These are phyloP conservation scores for Tuber aestivum DNA, from an alignment of 495 filamentous ascomycete genomes.

Conservation along the genomic window DNA sequence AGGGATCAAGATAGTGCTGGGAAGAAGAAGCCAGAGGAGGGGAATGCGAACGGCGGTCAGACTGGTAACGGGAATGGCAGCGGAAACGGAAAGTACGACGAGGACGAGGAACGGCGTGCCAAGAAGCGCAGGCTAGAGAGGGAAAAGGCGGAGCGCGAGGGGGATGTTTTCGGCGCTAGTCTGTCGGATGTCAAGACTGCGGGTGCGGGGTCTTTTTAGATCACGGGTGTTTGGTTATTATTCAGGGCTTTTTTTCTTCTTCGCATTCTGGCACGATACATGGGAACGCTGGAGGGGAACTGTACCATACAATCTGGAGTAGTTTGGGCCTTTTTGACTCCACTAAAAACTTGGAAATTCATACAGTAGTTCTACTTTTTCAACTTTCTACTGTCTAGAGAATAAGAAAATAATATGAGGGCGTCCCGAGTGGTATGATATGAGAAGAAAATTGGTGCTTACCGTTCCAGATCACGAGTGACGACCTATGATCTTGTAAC, in stretches of 20 bases:
- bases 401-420: not conserved
- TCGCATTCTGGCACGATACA: not conserved
- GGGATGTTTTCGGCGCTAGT: slow-evolving; percentile 36
- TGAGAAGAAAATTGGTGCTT: not conserved
- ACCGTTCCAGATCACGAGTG: not conserved
- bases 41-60: not conserved
- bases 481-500: not conserved
- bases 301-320: not conserved
- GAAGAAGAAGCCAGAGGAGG: slow-evolving; percentile 42
- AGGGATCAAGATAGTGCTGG: slow-evolving; percentile 44
- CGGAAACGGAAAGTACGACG: slow-evolving; percentile 21
- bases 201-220: not conserved
- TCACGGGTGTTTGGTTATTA: not conserved
- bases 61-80: slow-evolving; percentile 34
- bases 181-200: not conserved
- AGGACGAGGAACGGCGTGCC: slow-evolving; percentile 29
- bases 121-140: slow-evolving; percentile 39
- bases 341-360: not conserved
- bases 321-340: not conserved
- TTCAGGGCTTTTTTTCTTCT: not conserved
- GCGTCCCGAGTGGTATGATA: not conserved
- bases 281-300: not conserved
- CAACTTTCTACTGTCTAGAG: not conserved
- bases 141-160: slow-evolving; percentile 37
- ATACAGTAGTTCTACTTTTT: not conserved